Conservation (phyloP, 495 filamentous ascomycete species). For the Peziza echinospora region DNA sequence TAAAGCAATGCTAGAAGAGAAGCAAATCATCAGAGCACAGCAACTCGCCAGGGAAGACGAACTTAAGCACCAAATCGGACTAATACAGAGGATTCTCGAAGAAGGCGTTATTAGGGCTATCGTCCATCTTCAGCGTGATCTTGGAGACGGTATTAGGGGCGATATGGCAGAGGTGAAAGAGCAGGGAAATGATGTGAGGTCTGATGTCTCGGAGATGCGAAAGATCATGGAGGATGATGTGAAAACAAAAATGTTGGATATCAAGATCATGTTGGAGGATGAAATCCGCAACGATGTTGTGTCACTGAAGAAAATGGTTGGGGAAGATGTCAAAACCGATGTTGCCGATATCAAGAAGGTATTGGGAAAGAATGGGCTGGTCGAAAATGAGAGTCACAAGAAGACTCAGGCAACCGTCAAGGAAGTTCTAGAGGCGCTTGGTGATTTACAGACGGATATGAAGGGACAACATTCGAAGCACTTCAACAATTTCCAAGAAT, state of each 20-base stretch:
- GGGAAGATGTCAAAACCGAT: conserved; percentile 25
- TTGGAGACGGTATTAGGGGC: not conserved
- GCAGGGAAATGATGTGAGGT: conserved; percentile 52
- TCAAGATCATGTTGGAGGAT: not conserved
- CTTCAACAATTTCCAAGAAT: conserved; percentile 18
- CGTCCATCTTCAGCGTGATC: not conserved
- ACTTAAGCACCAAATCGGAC: not conserved
- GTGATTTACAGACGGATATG: conserved; percentile 15
- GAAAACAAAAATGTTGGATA: not conserved
- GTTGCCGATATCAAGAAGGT: conserved; percentile 16
- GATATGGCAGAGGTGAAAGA: conserved; percentile 57
- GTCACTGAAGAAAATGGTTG: not conserved
- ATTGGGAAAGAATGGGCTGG: conserved; percentile 10
- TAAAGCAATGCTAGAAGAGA: not conserved
- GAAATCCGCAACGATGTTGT: conserved; percentile 16
- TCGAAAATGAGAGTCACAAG: conserved; percentile 9
- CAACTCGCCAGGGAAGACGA: conserved; percentile 1
- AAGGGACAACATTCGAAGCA: conserved; percentile 16
- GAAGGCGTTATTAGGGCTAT: not conserved
- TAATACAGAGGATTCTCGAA: not conserved
- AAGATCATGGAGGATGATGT: conserved; percentile 6
- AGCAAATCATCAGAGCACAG: not conserved
- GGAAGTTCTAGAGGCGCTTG: conserved; percentile 16
- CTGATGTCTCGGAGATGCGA: conserved; percentile 26
- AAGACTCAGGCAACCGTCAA: conserved; percentile 16